Conservation (phyloP, 2,329 filamentous ascomycete genomes). For the Xylariaceae sp. region DNA sequence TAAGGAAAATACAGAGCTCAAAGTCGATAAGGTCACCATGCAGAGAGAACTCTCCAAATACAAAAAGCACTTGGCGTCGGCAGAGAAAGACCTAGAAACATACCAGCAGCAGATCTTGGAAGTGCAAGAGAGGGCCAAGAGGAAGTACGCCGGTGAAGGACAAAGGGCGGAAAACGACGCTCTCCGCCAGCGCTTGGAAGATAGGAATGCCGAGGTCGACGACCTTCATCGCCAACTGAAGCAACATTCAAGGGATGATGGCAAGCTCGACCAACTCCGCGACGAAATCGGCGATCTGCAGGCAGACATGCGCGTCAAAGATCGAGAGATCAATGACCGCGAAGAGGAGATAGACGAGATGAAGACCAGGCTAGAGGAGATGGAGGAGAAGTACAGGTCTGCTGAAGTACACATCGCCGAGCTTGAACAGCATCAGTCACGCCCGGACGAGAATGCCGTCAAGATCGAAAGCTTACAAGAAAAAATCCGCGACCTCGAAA, state of each 20-base stretch:
- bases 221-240: constrained; percentile 58
- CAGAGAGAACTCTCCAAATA: constrained; percentile 81
- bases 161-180: constrained; percentile 59
- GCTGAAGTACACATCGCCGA: constrained; percentile 21
- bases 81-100: constrained; percentile 80
- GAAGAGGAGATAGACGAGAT: constrained; percentile 71
- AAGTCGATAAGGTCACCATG: constrained; percentile 85
- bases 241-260: constrained; percentile 51
- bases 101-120: constrained; percentile 80
- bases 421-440: constrained; percentile 33
- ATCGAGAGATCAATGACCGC: constrained; percentile 66
- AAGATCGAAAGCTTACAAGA: constrained; percentile 37
- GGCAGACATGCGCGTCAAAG: constrained; percentile 70
- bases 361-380: constrained; percentile 49
- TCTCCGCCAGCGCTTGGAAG: constrained; percentile 53
- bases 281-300: constrained; percentile 75
- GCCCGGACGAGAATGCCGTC: constrained; percentile 38
- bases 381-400: constrained; percentile 39
- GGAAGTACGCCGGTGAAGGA: constrained; percentile 67
- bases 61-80: constrained; percentile 76
- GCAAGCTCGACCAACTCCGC: constrained; percentile 62
- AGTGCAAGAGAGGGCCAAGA: constrained; percentile 76
- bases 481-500: constrained; percentile 54
- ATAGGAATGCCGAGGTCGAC: constrained; percentile 58
- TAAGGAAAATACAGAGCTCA: constrained; percentile 93